Evolutionary conservation across 495 filamentous ascomycete species (phyloP).

Genomic region (Lasiosphaeriaceae sp.): DNA sequence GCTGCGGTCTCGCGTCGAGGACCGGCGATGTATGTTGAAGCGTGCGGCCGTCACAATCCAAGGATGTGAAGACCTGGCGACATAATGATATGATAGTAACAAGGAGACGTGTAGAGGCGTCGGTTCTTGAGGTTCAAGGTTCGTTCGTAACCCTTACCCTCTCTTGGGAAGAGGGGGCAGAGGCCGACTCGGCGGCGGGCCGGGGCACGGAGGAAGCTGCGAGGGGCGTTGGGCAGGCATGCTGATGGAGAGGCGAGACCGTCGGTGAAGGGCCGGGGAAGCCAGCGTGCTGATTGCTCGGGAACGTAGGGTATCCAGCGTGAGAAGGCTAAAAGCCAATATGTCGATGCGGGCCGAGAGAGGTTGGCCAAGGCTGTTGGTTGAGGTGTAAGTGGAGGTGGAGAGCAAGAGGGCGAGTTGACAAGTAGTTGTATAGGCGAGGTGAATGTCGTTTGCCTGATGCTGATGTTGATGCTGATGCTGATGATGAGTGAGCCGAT

Average conservation of each 20-base stretch:
- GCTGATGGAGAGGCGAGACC: conserved; percentile 28
- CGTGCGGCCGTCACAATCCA: conserved; percentile 17
- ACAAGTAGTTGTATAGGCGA: conserved; percentile 3
- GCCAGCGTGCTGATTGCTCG: conserved; percentile 1
- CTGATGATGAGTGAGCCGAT: conserved; percentile 16
- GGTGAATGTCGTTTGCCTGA: too few relatives aligned
- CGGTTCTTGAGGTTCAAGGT: conserved; percentile 7
- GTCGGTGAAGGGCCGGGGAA: conserved; percentile 1
- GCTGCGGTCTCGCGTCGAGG: conserved; percentile 21
- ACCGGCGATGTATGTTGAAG: conserved; percentile 6
- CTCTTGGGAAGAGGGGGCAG: conserved; percentile 79
- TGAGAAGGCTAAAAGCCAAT: not conserved
- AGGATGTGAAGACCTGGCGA: conserved; percentile 11
- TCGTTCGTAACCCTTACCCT: conserved; percentile 29
- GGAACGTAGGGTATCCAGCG: not conserved
- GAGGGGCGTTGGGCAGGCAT: conserved; percentile 68
- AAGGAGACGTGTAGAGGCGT: conserved; percentile 11
- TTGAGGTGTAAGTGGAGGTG: not conserved
- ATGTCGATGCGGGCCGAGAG: not conserved
- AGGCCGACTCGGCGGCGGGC: conserved; percentile 77
- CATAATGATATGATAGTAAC: conserved; percentile 14
- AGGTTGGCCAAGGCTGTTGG: not conserved
- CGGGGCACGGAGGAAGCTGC: conserved; percentile 78
- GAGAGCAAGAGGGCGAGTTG: not conserved
- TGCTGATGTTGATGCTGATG: too few relatives aligned